Conservation (phyloP, 148 eudicot genomes). For the Talinum fruticosum region DNA sequence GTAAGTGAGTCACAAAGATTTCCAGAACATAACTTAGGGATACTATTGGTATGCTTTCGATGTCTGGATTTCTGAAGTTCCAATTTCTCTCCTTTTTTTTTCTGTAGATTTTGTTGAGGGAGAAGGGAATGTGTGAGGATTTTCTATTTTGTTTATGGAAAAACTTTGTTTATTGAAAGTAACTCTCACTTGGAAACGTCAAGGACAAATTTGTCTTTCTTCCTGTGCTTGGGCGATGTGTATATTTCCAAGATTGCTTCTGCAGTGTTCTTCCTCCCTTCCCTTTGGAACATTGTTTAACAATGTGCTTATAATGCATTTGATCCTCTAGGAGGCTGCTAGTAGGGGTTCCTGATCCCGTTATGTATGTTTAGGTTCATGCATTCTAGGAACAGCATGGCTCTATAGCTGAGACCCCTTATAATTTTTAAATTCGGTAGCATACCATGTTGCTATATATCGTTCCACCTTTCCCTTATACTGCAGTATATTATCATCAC, state of each 20-base stretch:
- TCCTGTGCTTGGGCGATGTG: neutral
- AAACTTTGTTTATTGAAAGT: neutral
- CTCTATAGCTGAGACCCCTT: too few species aligned
- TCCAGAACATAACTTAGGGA: constrained; percentile 82
- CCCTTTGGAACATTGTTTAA: too few species aligned
- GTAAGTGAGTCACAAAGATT: constrained; percentile 46
- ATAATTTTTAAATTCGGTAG: too few species aligned
- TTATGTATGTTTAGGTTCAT: too few species aligned
- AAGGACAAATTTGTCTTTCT: neutral
- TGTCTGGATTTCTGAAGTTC: neutral
- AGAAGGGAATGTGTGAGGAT: too few species aligned
- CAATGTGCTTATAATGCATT: too few species aligned
- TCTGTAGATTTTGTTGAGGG: neutral
- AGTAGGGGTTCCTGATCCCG: too few species aligned
- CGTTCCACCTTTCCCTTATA: neutral
- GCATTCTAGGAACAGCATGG: too few species aligned
- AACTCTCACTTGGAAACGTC: neutral
- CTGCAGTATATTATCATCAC: neutral
- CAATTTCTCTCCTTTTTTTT: neutral
- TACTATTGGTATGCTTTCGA: constrained; percentile 60
- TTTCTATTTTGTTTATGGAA: neutral
- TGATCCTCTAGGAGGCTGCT: too few species aligned
- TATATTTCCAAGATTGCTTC: neutral
- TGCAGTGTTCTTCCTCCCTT: neutral
- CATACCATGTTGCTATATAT: neutral